Evolutionary conservation across 345 rosid species (phyloP), one percentile per base, ranked within the genome.

Genomic region (Eutrema yunnanense): DNA sequence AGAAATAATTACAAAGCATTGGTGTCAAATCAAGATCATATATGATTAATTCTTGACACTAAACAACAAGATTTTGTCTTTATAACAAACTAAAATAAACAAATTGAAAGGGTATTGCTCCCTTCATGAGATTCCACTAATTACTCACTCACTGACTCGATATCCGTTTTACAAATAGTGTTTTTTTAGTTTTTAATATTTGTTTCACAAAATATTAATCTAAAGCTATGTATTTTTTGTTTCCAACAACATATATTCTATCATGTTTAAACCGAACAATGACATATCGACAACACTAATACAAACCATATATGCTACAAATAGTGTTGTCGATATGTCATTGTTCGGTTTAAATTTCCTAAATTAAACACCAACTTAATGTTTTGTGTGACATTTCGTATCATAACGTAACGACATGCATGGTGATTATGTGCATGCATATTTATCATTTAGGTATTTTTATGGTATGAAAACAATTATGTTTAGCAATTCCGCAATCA

Each of bases 51-150:
- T 49, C 3, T 52, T 49, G 61, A 66, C 61, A 48, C 72, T 58
- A 66, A 57, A 65, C 78, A 57, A 36, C 53, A 73, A 66, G 53
- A 65, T 73, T 65, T 26, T 73, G 71, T 73, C 71, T 47, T 62
- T 58, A 4, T 37, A 49, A 32, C 70, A 40, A 48, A 38, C 36
- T 19, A 57, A 59, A 67, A 40, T 38, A 38, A 58, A 12, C 34
- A 38, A 32, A 33, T 32, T 47, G 55, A 58, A 59, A 40, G 54
- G 68, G 67, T 42, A 33, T 32, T 50, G 54, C 34, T 33, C 33
- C 43, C 53, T 54, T 66, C 19, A 47, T 59, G 78, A 57, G 71
- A 57, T 58, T 74, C 78, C 68, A 74, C 62, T 43, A 48, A 9
- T 65, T 40, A n/a, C n/a, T n/a, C n/a, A n/a, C n/a, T n/a, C n/a